Conservation (phyloP, 164 flowering plant genomes). For the Brasenia schreberi region DNA sequence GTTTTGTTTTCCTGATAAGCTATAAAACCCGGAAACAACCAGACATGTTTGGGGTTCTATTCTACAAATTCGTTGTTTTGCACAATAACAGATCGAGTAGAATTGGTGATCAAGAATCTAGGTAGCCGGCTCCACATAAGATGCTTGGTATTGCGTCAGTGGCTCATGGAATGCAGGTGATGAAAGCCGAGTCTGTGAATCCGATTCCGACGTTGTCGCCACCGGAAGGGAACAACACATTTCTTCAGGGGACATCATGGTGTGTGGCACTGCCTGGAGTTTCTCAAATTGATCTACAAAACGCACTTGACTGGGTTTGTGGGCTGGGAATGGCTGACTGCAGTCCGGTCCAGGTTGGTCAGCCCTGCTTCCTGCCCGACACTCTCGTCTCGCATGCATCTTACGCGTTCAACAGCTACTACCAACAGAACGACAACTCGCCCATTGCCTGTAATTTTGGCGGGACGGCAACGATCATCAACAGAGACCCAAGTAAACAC, state of each 20-base stretch:
- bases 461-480: conserved; percentile 54
- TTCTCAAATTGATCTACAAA: conserved; percentile 49
- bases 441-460: conserved; percentile 88
- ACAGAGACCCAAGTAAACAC: conserved; percentile 54
- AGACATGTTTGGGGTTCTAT: too few species aligned
- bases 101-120: too few species aligned
- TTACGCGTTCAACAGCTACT: conserved; percentile 78
- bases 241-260: conserved; percentile 73
- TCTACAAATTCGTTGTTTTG: too few species aligned
- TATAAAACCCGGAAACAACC: too few species aligned
- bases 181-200: conserved; percentile 34
- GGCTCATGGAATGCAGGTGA: background rate
- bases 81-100: too few species aligned
- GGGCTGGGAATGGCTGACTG: conserved; percentile 72
- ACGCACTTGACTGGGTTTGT: conserved; percentile 91
- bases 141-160: background rate
- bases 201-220: conserved; percentile 46
- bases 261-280: conserved; percentile 69
- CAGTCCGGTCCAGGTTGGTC: conserved; percentile 33
- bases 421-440: conserved; percentile 71
- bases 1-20: too few species aligned
- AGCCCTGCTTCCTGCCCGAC: conserved; percentile 65
- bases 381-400: conserved; percentile 81
- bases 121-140: too few species aligned
- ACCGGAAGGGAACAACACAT: conserved; percentile 92